phyloP scores from a whole-genome alignment of 371 early-diverging fungal genomes.

The Circinella umbellata region DNA sequence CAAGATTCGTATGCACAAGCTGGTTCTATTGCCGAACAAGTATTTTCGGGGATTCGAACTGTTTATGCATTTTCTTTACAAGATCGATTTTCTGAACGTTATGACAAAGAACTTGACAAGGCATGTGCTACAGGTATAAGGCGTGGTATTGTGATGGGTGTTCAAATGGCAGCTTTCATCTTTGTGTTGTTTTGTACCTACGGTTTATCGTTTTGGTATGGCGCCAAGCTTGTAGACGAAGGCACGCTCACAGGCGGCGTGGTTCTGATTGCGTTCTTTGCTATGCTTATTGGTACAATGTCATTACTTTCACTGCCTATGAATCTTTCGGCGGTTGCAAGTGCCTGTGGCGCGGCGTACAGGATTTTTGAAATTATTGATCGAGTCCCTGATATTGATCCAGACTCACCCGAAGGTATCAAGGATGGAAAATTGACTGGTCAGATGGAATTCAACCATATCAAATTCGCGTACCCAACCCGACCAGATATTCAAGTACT shows the following conservation, averaged over 20 bases:
- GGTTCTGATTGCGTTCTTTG: conserved; percentile 72
- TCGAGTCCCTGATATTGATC: conserved; percentile 71
- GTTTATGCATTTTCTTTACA: conserved; percentile 78
- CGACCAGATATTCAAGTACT: conserved; percentile 77
- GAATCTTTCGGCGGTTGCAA: conserved; percentile 61
- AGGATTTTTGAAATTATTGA: conserved; percentile 81
- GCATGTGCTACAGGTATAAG: conserved; percentile 54
- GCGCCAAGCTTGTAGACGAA: conserved; percentile 48
- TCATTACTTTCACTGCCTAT: conserved; percentile 56
- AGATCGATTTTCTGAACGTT: conserved; percentile 58
- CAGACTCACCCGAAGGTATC: conserved; percentile 56
- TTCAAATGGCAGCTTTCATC: conserved; percentile 55
- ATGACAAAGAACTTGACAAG: conserved; percentile 61
- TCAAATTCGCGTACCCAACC: conserved; percentile 78
- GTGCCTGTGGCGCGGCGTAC: conserved; percentile 70
- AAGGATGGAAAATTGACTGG: conserved; percentile 57
- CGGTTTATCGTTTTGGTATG: conserved; percentile 74
- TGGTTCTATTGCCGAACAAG: conserved; percentile 80
- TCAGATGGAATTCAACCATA: conserved; percentile 71
- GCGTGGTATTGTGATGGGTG: conserved; percentile 42
- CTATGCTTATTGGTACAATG: conserved; percentile 68
- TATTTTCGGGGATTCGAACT: conserved; percentile 75
- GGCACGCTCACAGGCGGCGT: neutral
- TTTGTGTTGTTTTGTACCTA: conserved; percentile 62
- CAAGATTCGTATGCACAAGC: conserved; percentile 61